Base-by-base conservation (phyloP, 257 asterid species). In the Pogostemon cablin region DNA sequence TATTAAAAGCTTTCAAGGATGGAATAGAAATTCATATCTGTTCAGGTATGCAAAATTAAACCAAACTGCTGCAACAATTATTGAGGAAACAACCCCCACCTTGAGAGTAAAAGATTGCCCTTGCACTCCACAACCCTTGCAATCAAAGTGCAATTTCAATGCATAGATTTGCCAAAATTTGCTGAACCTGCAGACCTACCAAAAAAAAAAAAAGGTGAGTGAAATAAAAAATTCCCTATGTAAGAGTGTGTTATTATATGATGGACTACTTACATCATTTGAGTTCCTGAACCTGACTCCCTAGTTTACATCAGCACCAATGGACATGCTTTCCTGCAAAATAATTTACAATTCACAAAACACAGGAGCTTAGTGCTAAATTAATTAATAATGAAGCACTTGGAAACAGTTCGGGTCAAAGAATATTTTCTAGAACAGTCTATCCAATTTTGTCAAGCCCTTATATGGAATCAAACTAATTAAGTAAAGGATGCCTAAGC, bases 251-350 rank as follows among this genome's bases (percentile, higher is more conserved):
- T 6, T 50, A 50, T 75, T 54, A 50, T 25, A 39, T 41, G 48
- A 78, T 65, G 69, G 53, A 62, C 10, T 75, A 80, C 96, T 71
- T 60, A 91, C 99, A 73, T 93, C 99, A 69, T 86, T 86, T 71
- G 72, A 69, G 72, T 91, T 82, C 69, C 79, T 86, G 91, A 93
- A 93, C 76, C 99, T 89, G 79, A 93, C 96, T 49, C 98, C 99
- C 99, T 98, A 93, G 81, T 93, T 93, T 38, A 91, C 98, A 44
- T 93, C 99, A 46, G 96, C 99, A 49, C 99, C 95, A 62, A 93
- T 70, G 53, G 99, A 93, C 79, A 89, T 93, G 84, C 84, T 86
- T 82, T 88, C 99, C 99, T 93, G 93, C 82, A 81, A 62, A 74
- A 62, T 15, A 15, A 15, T 20, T 55, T n/a, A 47, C 6, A n/a